phyloP scores from a whole-genome alignment of 306 rosid species.

The Acacia confusa region DNA sequence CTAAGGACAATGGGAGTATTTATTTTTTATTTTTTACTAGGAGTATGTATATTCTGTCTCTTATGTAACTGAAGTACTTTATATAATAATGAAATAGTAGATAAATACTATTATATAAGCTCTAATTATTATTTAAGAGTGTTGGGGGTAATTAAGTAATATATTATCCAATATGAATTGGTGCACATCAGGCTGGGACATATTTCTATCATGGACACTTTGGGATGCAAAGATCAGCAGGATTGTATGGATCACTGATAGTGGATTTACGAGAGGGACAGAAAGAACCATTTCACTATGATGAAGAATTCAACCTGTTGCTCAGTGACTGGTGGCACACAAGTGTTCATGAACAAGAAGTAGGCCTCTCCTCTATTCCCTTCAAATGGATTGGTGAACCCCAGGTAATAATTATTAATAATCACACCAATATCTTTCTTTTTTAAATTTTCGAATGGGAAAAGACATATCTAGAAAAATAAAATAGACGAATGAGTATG shows the following conservation, averaged over 20 bases:
- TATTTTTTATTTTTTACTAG: too few species aligned
- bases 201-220: conserved; percentile 84
- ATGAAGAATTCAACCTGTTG: conserved; percentile 62
- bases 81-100: too few species aligned
- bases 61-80: too few species aligned
- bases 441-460: neutral
- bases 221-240: conserved; percentile 92
- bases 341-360: conserved; percentile 60
- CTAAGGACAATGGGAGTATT: too few species aligned
- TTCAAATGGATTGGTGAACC: conserved; percentile 83
- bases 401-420: conserved; percentile 47
- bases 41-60: too few species aligned
- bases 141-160: too few species aligned
- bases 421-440: neutral
- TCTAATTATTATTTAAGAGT: too few species aligned
- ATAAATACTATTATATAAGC: too few species aligned
- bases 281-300: conserved; percentile 72
- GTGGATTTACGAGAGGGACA: conserved; percentile 59
- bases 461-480: neutral
- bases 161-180: neutral
- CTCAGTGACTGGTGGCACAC: conserved; percentile 83
- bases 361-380: conserved; percentile 69
- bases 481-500: neutral
- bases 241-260: conserved; percentile 81
- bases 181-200: conserved; percentile 64